Evolutionary conservation across 352 stramenopile genomes (phyloP).

Genomic region (Sclerospora graminicola): DNA sequence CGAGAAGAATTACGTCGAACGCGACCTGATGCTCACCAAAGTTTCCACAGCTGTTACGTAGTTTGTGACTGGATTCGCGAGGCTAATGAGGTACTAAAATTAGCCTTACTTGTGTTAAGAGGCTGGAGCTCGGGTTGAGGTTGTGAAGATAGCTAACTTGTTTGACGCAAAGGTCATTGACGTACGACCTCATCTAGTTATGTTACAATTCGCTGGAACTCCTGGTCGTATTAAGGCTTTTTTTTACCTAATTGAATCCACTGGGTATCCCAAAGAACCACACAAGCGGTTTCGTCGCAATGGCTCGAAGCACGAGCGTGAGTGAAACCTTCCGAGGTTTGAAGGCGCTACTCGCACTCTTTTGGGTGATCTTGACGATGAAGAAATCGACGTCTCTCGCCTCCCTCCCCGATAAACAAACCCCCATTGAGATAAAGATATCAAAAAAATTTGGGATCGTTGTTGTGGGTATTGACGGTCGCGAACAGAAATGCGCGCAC

Average conservation of each 20-base stretch:
- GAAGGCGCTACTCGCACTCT: conserved; percentile 63
- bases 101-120: conserved; percentile 22
- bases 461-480: too few species aligned
- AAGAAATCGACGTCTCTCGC: conserved; percentile 51
- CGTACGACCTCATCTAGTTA: conserved; percentile 71
- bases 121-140: conserved; percentile 52
- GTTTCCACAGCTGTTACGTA: conserved; percentile 64
- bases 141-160: conserved; percentile 70
- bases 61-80: not conserved
- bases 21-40: conserved; percentile 83
- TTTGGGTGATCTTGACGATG: conserved; percentile 51
- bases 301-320: conserved; percentile 63
- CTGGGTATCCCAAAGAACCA: conserved; percentile 79
- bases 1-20: conserved; percentile 78
- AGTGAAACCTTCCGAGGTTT: conserved; percentile 49
- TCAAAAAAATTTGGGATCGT: too few species aligned
- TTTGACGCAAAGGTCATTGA: conserved; percentile 85
- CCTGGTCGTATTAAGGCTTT: conserved; percentile 74
- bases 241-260: conserved; percentile 71
- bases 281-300: conserved; percentile 75
- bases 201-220: conserved; percentile 73
- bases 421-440: not conserved
- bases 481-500: too few species aligned
- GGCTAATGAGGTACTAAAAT: not conserved
- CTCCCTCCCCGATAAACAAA: too few species aligned